Evolutionary conservation across 164 flowering plant genomes (phyloP).

Genomic region (Magnolia kwangsiensis): DNA sequence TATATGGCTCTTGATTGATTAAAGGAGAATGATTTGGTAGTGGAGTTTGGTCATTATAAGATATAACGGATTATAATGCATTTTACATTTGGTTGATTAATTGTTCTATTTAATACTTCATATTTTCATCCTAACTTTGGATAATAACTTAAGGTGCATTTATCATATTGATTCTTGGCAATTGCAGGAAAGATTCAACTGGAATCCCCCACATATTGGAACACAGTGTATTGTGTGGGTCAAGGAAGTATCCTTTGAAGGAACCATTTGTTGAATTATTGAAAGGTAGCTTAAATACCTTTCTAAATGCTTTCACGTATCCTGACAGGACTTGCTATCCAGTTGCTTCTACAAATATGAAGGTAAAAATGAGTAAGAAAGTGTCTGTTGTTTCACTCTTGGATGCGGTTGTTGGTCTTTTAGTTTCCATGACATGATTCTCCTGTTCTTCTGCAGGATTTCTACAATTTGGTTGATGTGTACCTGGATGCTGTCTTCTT

Average conservation of each 20-base stretch:
- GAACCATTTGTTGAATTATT: conserved; percentile 96
- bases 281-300: conserved; percentile 93
- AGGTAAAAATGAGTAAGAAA: conserved; percentile 40
- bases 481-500: conserved; percentile 98
- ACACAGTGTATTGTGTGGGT: conserved; percentile 96
- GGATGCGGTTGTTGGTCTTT: background rate
- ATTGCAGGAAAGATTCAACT: conserved; percentile 87
- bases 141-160: background rate
- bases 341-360: conserved; percentile 93
- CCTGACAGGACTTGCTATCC: conserved; percentile 99
- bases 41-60: background rate
- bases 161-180: background rate
- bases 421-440: conserved; percentile 3
- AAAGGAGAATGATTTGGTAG: background rate
- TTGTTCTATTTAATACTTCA: background rate
- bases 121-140: background rate
- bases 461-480: conserved; percentile 95
- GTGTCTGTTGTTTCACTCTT: background rate
- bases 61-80: background rate
- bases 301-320: conserved; percentile 95
- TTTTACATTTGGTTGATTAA: background rate
- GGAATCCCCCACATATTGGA: conserved; percentile 98
- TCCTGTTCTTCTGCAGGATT: conserved; percentile 53
- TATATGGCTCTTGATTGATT: background rate
- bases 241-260: conserved; percentile 95